phyloP scores from a whole-genome alignment of 768 basidiomycete genomes.

The Rhizopogon roseolus region DNA sequence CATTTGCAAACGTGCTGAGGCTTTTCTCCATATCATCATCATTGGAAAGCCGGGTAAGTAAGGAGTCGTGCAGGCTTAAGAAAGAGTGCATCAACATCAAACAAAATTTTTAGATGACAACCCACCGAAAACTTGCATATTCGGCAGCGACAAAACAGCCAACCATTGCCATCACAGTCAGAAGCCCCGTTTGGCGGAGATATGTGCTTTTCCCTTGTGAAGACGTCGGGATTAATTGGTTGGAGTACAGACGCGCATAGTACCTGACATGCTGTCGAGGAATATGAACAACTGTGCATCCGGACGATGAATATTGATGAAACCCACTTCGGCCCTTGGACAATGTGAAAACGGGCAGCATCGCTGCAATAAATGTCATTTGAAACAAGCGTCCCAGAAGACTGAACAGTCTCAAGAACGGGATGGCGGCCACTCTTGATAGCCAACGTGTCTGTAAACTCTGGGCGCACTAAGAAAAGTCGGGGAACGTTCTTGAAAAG shows the following conservation, averaged over 20 bases:
- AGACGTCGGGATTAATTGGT: neutral
- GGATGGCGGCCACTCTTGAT: constrained; percentile 90
- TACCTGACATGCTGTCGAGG: constrained; percentile 55
- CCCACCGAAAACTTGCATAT: constrained; percentile 83
- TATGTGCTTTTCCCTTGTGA: constrained; percentile 86
- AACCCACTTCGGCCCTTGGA: constrained; percentile 85
- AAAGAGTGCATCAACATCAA: neutral
- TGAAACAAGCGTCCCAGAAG: constrained; percentile 66
- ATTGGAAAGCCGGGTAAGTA: constrained; percentile 87
- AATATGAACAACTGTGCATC: neutral
- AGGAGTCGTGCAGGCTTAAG: constrained; percentile 69
- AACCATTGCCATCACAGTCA: constrained; percentile 83
- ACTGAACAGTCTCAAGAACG: constrained; percentile 69
- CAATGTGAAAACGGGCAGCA: constrained; percentile 82
- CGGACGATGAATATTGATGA: neutral
- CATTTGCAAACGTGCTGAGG: constrained; percentile 91
- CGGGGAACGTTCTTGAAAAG: neutral
- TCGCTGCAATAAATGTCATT: constrained; percentile 91
- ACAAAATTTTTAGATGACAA: neutral
- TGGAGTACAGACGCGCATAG: constrained; percentile 8
- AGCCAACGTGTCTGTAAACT: constrained; percentile 85
- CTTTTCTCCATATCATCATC: constrained; percentile 90
- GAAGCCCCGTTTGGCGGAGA: constrained; percentile 78
- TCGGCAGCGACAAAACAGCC: constrained; percentile 92
- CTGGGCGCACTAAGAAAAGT: constrained; percentile 66